Percentiles rank a stretch among this genome's conserved stretches.
Evolutionary conservation across 306 rosid species (phyloP).

Genomic region (Chamaecrista fasciculata): DNA sequence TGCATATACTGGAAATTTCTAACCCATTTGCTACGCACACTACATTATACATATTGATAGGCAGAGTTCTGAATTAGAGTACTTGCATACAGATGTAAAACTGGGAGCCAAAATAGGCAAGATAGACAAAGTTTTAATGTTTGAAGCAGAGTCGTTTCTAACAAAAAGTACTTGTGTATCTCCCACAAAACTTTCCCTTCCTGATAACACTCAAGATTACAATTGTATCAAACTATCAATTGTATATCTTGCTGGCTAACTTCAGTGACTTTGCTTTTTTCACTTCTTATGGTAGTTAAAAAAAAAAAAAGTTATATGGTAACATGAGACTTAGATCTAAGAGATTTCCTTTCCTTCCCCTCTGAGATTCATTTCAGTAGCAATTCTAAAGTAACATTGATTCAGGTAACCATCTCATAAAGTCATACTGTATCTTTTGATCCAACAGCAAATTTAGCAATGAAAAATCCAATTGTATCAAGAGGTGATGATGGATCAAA

Average conservation of each 20-base stretch:
- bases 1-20: neutral
- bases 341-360: neutral
- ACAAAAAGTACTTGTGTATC: neutral
- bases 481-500: constrained; percentile 83
- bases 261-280: no score
- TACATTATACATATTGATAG: no score
- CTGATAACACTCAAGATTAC: neutral
- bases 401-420: constrained; percentile 10
- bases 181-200: neutral
- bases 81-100: neutral
- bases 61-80: no score
- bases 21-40: neutral
- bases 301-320: no score
- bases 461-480: constrained; percentile 91
- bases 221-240: constrained; percentile 8
- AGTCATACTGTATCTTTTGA: constrained; percentile 42
- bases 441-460: constrained; percentile 82
- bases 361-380: constrained; percentile 16
- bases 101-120: neutral
- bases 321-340: neutral
- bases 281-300: no score
- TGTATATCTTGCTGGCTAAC: no score
- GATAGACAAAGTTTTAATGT: neutral
- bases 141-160: neutral
- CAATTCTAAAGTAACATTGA: constrained; percentile 17